phyloP scores from a whole-genome alignment of 345 rosid species.

The Eucalyptus regnans region DNA sequence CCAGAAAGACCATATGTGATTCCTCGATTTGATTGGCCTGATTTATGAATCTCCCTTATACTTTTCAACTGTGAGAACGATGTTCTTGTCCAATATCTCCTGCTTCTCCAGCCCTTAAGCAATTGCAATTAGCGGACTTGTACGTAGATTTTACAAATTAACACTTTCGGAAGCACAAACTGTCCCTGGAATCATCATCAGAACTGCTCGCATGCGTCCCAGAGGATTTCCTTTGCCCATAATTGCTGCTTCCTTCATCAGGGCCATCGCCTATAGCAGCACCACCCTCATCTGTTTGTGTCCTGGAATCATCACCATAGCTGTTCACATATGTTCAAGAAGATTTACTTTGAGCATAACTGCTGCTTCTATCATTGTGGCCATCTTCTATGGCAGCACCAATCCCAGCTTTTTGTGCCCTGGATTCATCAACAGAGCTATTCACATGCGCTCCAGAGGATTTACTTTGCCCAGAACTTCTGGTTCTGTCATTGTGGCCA shows the following conservation, averaged over 20 bases:
- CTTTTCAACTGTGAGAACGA: background rate
- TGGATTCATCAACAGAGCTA: background rate
- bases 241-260: background rate
- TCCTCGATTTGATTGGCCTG: background rate
- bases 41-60: background rate
- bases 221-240: background rate
- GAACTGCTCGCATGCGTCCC: background rate
- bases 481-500: background rate
- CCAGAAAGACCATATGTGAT: background rate
- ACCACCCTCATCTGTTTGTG: background rate
- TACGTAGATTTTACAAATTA: background rate
- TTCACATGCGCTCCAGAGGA: background rate
- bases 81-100: background rate
- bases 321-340: background rate
- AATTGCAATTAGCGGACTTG: background rate
- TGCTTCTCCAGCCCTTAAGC: background rate
- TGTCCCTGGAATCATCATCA: background rate
- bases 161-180: background rate
- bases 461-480: background rate
- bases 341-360: background rate
- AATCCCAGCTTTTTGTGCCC: background rate
- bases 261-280: background rate
- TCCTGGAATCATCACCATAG: background rate
- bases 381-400: background rate
- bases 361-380: background rate